Base-by-base conservation (phyloP, 768 basidiomycete genomes). In the Boletales sp. region DNA sequence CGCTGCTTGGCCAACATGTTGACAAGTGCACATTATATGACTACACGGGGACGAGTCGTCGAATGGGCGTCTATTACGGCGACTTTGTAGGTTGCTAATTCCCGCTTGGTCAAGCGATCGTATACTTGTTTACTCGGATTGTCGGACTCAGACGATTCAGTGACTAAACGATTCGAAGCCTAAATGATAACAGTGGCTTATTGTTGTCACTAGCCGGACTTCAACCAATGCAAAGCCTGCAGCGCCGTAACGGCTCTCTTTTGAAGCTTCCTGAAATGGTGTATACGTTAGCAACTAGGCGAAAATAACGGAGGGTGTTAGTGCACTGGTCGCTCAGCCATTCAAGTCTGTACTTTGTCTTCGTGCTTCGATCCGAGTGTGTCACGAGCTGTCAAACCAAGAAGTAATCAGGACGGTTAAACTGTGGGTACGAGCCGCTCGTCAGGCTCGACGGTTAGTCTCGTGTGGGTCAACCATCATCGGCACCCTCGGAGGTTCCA, bases 291-390 rank as follows among this genome's bases (percentile, higher is more conserved):
- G 25, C 41, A 30, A 25, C 49, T 39, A 34, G 31, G 54, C 64
- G 59, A 66, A 60, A 63, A 58, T 28, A 45, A 49, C 66, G 64
- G 63, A 28, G 3, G n/a, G 5, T 28, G 25, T 28, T 28, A 28
- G 25, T 28, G 25, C 25, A 6, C 25, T 28, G 25, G 25, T 28
- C 25, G 25, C 25, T 28, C 25, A 6, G 25, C 7, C n/a, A n/a
- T n/a, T n/a, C n/a, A n/a, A n/a, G n/a, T n/a, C 25, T 28, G 25
- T 28, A 28, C 25, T 28, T 28, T 28, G 25, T 28, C 25, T 28
- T 28, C 25, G 21, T 25, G 21, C 21, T 25, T 28, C 7, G 25
- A 28, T 28, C 25, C 25, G 25, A 53, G 9, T 25, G 14, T 54
- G n/a, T 37, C 36, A 17, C n/a, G 17, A 37, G 10, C 36, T 37